phyloP scores from a whole-genome alignment of 208 protist genomes.

The Acanthamoeba culbertsoni region DNA sequence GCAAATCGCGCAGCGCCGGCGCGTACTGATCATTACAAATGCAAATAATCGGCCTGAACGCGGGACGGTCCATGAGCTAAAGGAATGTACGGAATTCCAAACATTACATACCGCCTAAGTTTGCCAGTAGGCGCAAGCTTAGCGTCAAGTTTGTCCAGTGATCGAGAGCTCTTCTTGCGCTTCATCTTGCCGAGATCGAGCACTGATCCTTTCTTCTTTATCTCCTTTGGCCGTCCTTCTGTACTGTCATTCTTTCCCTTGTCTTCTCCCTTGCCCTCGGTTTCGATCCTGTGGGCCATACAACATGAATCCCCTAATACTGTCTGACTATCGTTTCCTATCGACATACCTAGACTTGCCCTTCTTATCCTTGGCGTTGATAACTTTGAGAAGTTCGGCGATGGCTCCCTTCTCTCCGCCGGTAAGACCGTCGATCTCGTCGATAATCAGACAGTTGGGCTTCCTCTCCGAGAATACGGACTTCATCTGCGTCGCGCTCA shows the following conservation, averaged over 20 bases:
- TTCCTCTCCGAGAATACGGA: conserved; percentile 19
- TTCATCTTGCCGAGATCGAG: background rate
- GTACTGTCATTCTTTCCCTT: background rate
- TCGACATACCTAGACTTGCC: background rate
- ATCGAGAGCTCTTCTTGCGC: background rate
- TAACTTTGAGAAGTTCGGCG: conserved; percentile 23
- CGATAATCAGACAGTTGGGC: conserved; percentile 47
- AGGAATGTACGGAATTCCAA: background rate
- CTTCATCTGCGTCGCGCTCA: conserved; percentile 43
- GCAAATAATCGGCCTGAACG: conserved; percentile 25
- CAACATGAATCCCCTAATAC: too few relatives aligned
- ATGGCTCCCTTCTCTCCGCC: conserved; percentile 40
- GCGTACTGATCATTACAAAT: conserved; percentile 60
- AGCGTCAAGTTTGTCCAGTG: background rate
- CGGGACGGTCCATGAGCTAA: background rate
- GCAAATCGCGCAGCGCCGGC: background rate
- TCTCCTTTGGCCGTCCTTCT: background rate
- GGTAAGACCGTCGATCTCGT: conserved; percentile 33
- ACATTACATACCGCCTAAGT: background rate
- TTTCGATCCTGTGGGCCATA: too few relatives aligned
- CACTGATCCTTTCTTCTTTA: background rate
- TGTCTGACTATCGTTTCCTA: too few relatives aligned
- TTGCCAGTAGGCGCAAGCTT: background rate
- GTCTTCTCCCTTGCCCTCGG: background rate
- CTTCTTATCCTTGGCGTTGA: conserved; percentile 42